These are phyloP conservation scores for Monilinia fructicola DNA, from an alignment of 2,329 filamentous ascomycete genomes.

Conservation along the genomic window DNA sequence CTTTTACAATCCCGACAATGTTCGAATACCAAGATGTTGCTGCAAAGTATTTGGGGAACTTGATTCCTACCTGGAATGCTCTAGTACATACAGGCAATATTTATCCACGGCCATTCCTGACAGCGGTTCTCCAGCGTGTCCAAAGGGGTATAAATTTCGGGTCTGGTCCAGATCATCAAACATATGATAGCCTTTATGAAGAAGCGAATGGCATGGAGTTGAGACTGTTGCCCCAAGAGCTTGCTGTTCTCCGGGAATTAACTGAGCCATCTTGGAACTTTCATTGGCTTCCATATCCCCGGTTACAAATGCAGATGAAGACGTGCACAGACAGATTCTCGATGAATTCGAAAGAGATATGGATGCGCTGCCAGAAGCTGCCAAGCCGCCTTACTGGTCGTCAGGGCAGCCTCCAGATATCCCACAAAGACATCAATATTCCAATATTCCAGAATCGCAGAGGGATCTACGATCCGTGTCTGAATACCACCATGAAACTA, in stretches of 20 bases:
- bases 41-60: slow-evolving; percentile 2
- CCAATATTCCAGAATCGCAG: neutral
- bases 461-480: slow-evolving; percentile 1
- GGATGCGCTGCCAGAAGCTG: slow-evolving; percentile 4
- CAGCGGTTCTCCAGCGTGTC: slow-evolving; percentile 9
- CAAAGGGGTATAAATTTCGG: slow-evolving; percentile 5
- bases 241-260: slow-evolving; percentile 9
- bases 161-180: neutral
- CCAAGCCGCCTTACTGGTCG: slow-evolving; percentile 24
- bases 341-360: slow-evolving; percentile 27
- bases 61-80: slow-evolving; percentile 2
- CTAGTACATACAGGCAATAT: slow-evolving; percentile 3
- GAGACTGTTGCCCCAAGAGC: neutral
- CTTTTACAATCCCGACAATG: slow-evolving; percentile 25
- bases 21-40: slow-evolving; percentile 25
- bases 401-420: neutral
- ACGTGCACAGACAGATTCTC: slow-evolving; percentile 2
- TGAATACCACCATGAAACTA: neutral
- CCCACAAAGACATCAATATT: neutral
- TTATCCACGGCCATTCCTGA: slow-evolving; percentile 1
- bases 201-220: neutral
- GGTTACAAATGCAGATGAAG: neutral
- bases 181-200: neutral
- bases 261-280: slow-evolving; percentile 10
- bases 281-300: slow-evolving; percentile 11